A percentile compares a stretch with the other conserved stretches of the same genome.
Conservation (phyloP, 768 basidiomycete genomes). For the Gautieria morchelliformis region DNA sequence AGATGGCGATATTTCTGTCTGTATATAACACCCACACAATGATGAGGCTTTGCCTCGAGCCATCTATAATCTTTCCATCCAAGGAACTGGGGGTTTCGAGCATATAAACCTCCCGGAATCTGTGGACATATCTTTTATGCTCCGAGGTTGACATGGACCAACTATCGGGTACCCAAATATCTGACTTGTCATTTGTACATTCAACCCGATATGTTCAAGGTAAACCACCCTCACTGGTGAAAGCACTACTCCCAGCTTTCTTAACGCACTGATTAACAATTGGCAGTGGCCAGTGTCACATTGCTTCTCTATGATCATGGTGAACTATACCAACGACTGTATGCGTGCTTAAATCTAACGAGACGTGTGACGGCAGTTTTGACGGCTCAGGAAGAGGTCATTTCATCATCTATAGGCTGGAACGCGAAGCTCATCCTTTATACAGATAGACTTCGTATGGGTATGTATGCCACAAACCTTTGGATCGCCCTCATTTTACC, state of each 20-base stretch:
- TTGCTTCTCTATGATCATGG: conserved; percentile 3
- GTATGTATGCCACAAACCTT: not conserved
- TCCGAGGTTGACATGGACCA: too few species aligned
- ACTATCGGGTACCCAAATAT: too few species aligned
- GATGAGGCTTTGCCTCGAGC: too few species aligned
- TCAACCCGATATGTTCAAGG: conserved; percentile 5
- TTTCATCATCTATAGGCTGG: not conserved
- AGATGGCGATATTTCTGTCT: too few species aligned
- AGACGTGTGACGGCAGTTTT: not conserved
- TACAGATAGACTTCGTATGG: conserved; percentile 8
- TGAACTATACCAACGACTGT: not conserved
- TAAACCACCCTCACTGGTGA: not conserved
- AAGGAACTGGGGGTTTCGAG: too few species aligned
- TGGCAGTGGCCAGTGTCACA: not conserved
- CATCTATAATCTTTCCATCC: too few species aligned
- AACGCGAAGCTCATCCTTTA: not conserved
- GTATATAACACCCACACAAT: too few species aligned
- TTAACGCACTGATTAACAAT: not conserved
- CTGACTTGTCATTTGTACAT: not conserved
- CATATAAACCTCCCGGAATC: too few species aligned
- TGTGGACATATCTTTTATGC: too few species aligned
- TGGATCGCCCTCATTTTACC: not conserved
- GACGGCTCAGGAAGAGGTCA: conserved; percentile 2
- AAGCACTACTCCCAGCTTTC: not conserved
- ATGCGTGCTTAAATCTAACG: not conserved